Evolutionary conservation across 2,329 filamentous ascomycete species (phyloP).

Genomic region (Tolypocladium tundrense): DNA sequence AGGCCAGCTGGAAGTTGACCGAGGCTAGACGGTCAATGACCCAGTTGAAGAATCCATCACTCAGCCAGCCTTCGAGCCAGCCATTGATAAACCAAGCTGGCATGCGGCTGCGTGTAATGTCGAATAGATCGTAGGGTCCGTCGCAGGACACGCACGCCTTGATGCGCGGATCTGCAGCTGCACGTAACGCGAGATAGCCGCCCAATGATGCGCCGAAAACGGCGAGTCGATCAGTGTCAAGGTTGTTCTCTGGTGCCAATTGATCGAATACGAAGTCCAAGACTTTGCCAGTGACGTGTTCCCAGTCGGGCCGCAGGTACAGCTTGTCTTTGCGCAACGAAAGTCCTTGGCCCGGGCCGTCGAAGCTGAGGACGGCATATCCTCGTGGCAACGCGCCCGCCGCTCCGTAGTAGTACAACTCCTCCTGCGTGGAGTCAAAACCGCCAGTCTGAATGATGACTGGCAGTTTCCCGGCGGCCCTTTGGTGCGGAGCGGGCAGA

Average conservation of each 20-base stretch:
- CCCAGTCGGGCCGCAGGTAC: conserved; percentile 26
- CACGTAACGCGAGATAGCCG: conserved; percentile 35
- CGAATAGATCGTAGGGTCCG: conserved; percentile 13
- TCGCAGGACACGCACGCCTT: conserved; percentile 29
- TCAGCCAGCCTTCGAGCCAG: conserved; percentile 14
- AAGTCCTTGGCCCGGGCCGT: conserved; percentile 35
- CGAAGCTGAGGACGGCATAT: conserved; percentile 33
- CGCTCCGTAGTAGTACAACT: conserved; percentile 24
- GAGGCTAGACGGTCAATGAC: conserved; percentile 8
- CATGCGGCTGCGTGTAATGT: conserved; percentile 14
- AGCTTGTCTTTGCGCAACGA: conserved; percentile 17
- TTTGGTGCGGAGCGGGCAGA: conserved; percentile 15
- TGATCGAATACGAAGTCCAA: conserved; percentile 17
- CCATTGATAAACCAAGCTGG: conserved; percentile 14
- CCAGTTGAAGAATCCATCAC: conserved; percentile 13
- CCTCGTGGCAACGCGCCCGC: conserved; percentile 18
- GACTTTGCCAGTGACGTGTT: conserved; percentile 20
- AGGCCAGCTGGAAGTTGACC: conserved; percentile 17
- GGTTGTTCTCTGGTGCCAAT: conserved; percentile 10
- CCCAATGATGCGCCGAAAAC: conserved; percentile 29
- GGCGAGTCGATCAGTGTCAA: conserved; percentile 26
- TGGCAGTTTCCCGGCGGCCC: conserved; percentile 18
- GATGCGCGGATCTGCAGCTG: conserved; percentile 27
- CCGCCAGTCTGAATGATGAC: conserved; percentile 25
- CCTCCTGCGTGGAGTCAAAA: conserved; percentile 26